These are phyloP conservation scores for Echria macrotheca DNA, from an alignment of 495 filamentous ascomycete genomes.

Conservation along the genomic window DNA sequence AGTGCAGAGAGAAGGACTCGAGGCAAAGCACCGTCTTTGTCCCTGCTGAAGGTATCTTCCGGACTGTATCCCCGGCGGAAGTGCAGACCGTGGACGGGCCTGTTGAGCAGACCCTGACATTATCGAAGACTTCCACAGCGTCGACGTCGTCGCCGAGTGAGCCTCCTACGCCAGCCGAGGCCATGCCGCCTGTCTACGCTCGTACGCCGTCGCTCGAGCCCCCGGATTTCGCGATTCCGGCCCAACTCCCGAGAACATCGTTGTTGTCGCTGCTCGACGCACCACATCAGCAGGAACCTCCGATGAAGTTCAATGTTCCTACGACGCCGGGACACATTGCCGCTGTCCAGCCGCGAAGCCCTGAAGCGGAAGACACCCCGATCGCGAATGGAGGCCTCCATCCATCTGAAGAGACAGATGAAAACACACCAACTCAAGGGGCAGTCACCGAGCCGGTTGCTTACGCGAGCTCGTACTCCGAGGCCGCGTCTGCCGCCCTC, in stretches of 20 bases:
- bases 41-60: slow-evolving; percentile 47
- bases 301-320: slow-evolving; percentile 30
- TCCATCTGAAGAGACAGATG: not conserved
- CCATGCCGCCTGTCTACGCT: slow-evolving; percentile 13
- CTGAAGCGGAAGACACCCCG: not conserved
- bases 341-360: not conserved
- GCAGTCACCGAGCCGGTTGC: slow-evolving; percentile 1
- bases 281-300: slow-evolving; percentile 31
- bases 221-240: slow-evolving; percentile 40
- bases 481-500: not conserved
- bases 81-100: slow-evolving; percentile 24
- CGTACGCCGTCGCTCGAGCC: slow-evolving; percentile 50
- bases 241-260: slow-evolving; percentile 41
- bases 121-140: not conserved
- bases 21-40: slow-evolving; percentile 42
- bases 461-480: no score
- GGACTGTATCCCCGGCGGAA: slow-evolving; percentile 44
- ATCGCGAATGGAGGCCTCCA: not conserved
- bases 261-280: slow-evolving; percentile 52
- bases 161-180: slow-evolving; percentile 24
- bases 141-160: slow-evolving; percentile 14
- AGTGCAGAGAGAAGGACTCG: slow-evolving; percentile 19
- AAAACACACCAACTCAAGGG: slow-evolving; percentile 2
- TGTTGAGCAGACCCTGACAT: slow-evolving; percentile 4
- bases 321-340: slow-evolving; percentile 23